Evolutionary conservation across 495 filamentous ascomycete species (phyloP), one percentile per base, ranked within the genome.

Genomic region (Bacidia gigantensis): DNA sequence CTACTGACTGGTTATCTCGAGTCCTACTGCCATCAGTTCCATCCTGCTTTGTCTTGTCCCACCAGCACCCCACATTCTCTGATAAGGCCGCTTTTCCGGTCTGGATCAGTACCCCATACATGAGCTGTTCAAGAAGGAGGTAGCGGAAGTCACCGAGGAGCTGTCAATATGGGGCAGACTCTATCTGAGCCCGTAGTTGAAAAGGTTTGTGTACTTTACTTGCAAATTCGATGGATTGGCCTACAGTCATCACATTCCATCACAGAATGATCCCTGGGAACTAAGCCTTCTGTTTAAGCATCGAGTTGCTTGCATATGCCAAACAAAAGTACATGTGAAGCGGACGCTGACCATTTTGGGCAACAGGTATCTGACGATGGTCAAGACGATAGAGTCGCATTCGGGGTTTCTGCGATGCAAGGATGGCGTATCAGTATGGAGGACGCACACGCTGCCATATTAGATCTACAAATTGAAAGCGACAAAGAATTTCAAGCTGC

Each of bases 391-490:
- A 82, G 86, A 65, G 79, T 94, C 62, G 65, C 89, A 57, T 98
- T 84, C 65, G 92, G 93, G 60, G 79, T 98, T 55, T 97, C 93
- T 58, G 86, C 87, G 67, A 98, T 98, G 92, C 92, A 98, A 70
- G 92, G 92, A 73, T 98, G 92, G 92, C 84, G 92, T 69, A 96
- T 97, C 67, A 93, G 86, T 69, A 98, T 98, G 92, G 92, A 98
- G 67, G 92, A 98, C 63, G 81, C 92, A 52, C 92, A 98, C 70
- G 86, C 87, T 35, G 76, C 84, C 20, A 67, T 95, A 24, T 83
- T 98, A 61, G 86, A 97, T 67, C 78, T 98, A 55, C 78, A 93
- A 60, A 77, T 82, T 54, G 74, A 74, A 55, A 71, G 73, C 42
- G 67, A 72, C 42, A 72, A 76, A 35, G 71, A 75, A 32, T 70